These are phyloP conservation scores for Quercus cerris DNA, from an alignment of 306 rosid genomes.

Conservation along the genomic window DNA sequence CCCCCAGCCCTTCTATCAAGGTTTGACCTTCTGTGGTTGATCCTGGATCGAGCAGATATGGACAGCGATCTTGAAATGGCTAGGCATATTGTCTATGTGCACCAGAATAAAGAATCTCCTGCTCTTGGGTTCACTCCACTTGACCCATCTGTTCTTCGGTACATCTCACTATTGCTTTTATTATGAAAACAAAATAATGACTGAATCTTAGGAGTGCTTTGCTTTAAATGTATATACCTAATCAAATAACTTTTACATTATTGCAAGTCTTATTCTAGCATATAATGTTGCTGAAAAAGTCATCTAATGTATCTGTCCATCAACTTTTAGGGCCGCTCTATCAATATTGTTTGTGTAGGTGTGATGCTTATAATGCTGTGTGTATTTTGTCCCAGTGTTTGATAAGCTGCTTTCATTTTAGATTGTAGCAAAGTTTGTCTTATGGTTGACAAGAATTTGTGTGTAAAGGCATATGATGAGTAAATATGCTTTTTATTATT, in stretches of 20 bases:
- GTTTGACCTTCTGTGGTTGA: conserved; percentile 95
- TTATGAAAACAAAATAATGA: not conserved
- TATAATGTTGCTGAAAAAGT: not conserved
- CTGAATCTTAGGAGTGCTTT: conserved; percentile 6
- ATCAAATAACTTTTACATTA: not conserved
- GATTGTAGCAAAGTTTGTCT: not conserved
- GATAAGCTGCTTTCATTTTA: not conserved
- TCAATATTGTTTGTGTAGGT: not conserved
- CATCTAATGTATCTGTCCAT: not conserved
- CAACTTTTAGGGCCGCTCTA: not conserved
- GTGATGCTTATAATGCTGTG: not conserved
- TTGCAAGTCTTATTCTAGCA: not conserved
- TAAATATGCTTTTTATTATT: not conserved
- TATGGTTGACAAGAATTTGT: not conserved
- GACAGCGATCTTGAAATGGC: conserved; percentile 99
- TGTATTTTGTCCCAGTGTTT: not conserved
- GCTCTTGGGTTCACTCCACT: conserved; percentile 95
- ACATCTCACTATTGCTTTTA: conserved; percentile 12
- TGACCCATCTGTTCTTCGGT: conserved; percentile 97
- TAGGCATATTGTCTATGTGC: conserved; percentile 89
- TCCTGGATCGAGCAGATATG: conserved; percentile 98
- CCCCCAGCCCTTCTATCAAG: conserved; percentile 95
- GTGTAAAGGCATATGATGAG: not conserved
- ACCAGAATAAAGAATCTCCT: conserved; percentile 90
- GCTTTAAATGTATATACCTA: conserved; percentile 6